Evolutionary conservation across 805 yeast species (phyloP), one percentile per base, ranked within the genome.

Genomic region (Lachancea sp.): DNA sequence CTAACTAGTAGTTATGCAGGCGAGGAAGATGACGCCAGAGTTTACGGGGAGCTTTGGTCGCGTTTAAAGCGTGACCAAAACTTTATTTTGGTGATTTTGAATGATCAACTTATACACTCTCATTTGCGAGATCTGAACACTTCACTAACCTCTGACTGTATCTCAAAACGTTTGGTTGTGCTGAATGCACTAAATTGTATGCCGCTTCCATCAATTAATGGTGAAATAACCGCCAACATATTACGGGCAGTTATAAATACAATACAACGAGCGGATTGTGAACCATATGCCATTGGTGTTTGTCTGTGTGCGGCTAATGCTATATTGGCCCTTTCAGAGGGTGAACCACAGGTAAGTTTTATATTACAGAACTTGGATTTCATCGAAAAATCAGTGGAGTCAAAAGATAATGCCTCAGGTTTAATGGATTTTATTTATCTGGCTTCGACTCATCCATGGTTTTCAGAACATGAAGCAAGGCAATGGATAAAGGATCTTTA

Each of bases 381-480:
- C 31, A 16, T 38, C 16, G 29, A 16, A 13, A 11, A 24, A 4
- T 8, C 8, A 8, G 20, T 25, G 13, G n/a, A 16, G 15, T 23
- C 21, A 11, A 17, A 6, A 8, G 26, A 31, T 5, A 24, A 31
- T 22, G 36, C 41, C 2, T 17, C 18, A 12, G 22, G 5, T 8
- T 15, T 38, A 12, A 18, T 31, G 29, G 42, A 39, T 15, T 33
- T 26, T 17, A n/a, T 34, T n/a, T 39, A 28, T 18, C 13, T 39
- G 23, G 13, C 32, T 24, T 21, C 29, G n/a, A 39, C 42, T 3
- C 42, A 39, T 16, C 42, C 38, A n/a, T 26, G 38, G 28, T 11
- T 23, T 9, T 2, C 18, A 8, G 21, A 33, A n/a, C 12, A 8
- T 4, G 23, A 28, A 15, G 38, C 38, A 2, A 13, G 15, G 18